Conservation (phyloP, 73 alveolate genomes). For the Paramecium biaurelia region DNA sequence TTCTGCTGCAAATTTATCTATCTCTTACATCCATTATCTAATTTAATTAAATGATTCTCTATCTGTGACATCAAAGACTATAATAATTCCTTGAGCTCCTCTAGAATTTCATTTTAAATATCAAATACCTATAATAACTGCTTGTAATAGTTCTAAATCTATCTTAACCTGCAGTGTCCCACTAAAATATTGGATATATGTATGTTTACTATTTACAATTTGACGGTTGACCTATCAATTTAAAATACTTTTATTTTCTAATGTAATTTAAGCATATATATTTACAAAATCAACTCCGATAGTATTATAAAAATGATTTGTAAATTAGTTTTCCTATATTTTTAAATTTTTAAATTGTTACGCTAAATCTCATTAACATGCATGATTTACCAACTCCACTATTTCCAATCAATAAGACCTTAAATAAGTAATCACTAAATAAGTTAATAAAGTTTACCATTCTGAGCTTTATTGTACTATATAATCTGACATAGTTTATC, state of each 20-base stretch:
- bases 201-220: slow-evolving; percentile 47
- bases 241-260: slow-evolving; percentile 56
- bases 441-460: neutral
- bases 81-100: slow-evolving; percentile 85
- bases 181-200: slow-evolving; percentile 31
- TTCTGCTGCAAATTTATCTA: slow-evolving; percentile 64
- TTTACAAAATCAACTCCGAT: slow-evolving; percentile 75
- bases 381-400: slow-evolving; percentile 80
- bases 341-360: slow-evolving; percentile 1
- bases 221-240: slow-evolving; percentile 37
- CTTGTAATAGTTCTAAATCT: slow-evolving; percentile 81
- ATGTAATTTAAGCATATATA: neutral
- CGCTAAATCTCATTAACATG: slow-evolving; percentile 69
- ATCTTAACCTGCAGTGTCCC: slow-evolving; percentile 91
- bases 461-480: slow-evolving; percentile 7
- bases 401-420: slow-evolving; percentile 78
- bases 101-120: neutral
- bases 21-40: slow-evolving; percentile 83
- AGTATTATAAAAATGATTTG: slow-evolving; percentile 65
- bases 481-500: slow-evolving; percentile 23
- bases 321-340: slow-evolving; percentile 53
- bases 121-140: slow-evolving; percentile 64
- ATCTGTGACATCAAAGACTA: slow-evolving; percentile 79
- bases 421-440: slow-evolving; percentile 71
- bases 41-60: slow-evolving; percentile 80